These are phyloP conservation scores for Colletotrichum sojae DNA, from an alignment of 2,329 filamentous ascomycete genomes.

Conservation along the genomic window DNA sequence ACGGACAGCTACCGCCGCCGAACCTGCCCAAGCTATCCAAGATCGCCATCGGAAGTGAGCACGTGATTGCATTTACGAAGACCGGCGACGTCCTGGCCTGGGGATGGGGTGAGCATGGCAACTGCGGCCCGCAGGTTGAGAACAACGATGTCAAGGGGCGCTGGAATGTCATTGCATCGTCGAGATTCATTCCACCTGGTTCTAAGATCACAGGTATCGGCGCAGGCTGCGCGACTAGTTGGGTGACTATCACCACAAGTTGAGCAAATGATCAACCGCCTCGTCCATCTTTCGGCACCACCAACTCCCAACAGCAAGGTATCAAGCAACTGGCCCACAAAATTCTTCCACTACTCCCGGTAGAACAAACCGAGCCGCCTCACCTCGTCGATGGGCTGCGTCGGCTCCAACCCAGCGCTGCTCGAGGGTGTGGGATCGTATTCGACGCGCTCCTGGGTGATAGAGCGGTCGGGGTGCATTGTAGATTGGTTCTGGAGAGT, in stretches of 20 bases:
- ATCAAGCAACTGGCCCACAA: slow-evolving; percentile 51
- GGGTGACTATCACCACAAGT: slow-evolving; percentile 69
- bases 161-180: slow-evolving; percentile 77
- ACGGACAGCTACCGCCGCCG: slow-evolving; percentile 81
- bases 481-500: slow-evolving; percentile 58
- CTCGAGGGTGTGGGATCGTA: slow-evolving; percentile 45
- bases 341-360: slow-evolving; percentile 43
- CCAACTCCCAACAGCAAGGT: slow-evolving; percentile 27
- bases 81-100: slow-evolving; percentile 81
- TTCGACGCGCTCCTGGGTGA: slow-evolving; percentile 46
- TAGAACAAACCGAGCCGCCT: slow-evolving; percentile 60
- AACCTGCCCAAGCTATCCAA: slow-evolving; percentile 70
- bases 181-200: slow-evolving; percentile 65
- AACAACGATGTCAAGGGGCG: slow-evolving; percentile 77
- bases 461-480: slow-evolving; percentile 59
- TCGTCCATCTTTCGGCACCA: background rate
- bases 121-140: slow-evolving; percentile 82
- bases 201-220: slow-evolving; percentile 74
- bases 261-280: slow-evolving; percentile 44
- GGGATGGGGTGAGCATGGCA: slow-evolving; percentile 99
- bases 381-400: slow-evolving; percentile 80
- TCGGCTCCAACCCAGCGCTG: slow-evolving; percentile 71
- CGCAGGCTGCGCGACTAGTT: slow-evolving; percentile 93
- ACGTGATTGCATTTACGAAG: slow-evolving; percentile 80
- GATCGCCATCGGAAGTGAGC: slow-evolving; percentile 91